These are phyloP conservation scores for Rhodotorula sp. DNA, from an alignment of 1,284 basidiomycete species.

Conservation along the genomic window DNA sequence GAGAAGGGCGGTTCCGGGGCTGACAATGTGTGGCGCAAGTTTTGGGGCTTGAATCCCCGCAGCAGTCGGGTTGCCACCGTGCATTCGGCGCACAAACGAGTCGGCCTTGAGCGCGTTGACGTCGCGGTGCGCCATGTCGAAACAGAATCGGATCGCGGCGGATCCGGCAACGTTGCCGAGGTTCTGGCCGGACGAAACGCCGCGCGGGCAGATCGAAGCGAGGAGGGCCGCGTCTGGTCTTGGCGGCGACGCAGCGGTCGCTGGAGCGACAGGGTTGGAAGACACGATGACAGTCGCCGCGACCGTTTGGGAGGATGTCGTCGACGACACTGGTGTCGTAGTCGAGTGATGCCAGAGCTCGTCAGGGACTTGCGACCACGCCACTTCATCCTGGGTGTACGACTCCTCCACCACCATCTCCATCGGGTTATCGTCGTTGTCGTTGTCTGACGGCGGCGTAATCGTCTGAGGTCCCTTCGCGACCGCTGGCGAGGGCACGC, in stretches of 20 bases:
- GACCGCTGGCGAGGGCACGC: background rate
- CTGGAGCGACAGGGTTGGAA: background rate
- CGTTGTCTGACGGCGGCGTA: background rate
- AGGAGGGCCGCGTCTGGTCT: too few relatives aligned
- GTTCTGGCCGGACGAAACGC: background rate
- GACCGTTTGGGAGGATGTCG: constrained; percentile 8
- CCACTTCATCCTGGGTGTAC: constrained; percentile 11
- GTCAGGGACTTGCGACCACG: constrained; percentile 13
- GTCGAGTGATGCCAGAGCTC: background rate
- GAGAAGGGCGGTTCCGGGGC: background rate
- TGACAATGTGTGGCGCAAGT: constrained; percentile 26
- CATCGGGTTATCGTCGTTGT: background rate
- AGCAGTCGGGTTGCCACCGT: background rate
- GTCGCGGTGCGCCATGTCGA: constrained; percentile 31
- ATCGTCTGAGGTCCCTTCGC: background rate
- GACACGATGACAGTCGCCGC: background rate
- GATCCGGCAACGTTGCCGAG: background rate
- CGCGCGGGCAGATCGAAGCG: background rate
- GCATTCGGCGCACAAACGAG: constrained; percentile 14
- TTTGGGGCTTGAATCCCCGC: constrained; percentile 26
- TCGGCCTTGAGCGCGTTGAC: constrained; percentile 25
- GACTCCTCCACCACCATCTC: constrained; percentile 3
- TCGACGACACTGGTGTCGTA: background rate
- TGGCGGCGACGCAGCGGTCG: background rate
- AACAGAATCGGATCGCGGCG: constrained; percentile 8